These are phyloP conservation scores for Aspergillus ostianus DNA, from an alignment of 495 filamentous ascomycete species.

Conservation along the genomic window DNA sequence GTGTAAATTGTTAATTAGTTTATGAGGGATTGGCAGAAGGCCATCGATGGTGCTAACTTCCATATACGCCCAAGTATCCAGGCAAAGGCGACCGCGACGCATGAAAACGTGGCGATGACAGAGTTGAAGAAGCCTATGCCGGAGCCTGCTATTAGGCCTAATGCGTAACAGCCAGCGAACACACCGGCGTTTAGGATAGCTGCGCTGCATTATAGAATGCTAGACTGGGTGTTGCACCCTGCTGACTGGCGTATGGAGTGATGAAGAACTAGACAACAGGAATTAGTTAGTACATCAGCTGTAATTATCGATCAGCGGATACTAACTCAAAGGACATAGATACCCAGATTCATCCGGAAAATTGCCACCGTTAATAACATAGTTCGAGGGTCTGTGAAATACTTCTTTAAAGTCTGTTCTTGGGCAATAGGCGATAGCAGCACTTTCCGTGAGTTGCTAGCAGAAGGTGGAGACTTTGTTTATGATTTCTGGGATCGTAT, in stretches of 20 bases:
- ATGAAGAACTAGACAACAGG: not conserved
- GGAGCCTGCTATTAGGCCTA: not conserved
- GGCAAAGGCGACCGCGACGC: no score
- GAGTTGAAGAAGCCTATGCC: slow-evolving; percentile 1
- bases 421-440: slow-evolving; percentile 20
- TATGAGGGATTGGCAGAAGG: no score
- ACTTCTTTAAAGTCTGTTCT: slow-evolving; percentile 14
- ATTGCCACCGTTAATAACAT: no score
- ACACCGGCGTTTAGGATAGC: not conserved
- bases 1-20: no score
- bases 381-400: no score
- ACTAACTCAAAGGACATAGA: no score
- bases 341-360: no score
- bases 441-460: slow-evolving; percentile 22
- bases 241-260: slow-evolving; percentile 1
- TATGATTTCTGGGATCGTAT: slow-evolving; percentile 24
- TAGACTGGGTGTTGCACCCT: not conserved
- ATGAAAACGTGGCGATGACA: not conserved
- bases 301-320: no score
- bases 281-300: no score
- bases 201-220: not conserved
- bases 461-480: slow-evolving; percentile 30
- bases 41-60: no score
- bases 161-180: slow-evolving; percentile 1
- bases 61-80: not conserved